These are phyloP conservation scores for Metschnikowia dekortorum DNA, from an alignment of 805 yeast species.

Conservation along the genomic window DNA sequence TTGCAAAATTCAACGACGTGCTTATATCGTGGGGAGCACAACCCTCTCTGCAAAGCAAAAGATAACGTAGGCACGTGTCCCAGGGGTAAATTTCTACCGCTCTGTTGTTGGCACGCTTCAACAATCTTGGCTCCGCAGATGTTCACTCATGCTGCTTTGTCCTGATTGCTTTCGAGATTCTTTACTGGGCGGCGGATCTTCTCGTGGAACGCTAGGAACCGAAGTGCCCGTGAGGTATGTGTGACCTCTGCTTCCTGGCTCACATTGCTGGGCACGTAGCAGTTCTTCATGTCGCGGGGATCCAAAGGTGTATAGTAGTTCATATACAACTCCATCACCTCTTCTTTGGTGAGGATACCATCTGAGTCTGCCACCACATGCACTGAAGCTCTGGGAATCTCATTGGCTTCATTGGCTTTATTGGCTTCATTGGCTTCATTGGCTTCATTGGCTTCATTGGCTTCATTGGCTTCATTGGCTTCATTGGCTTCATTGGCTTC, in stretches of 20 bases:
- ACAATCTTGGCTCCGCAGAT: too few species aligned
- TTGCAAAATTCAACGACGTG: too few species aligned
- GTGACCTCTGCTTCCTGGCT: background rate
- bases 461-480: too few species aligned
- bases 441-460: too few species aligned
- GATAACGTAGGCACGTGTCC: too few species aligned
- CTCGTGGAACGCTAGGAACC: background rate
- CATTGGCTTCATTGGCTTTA: background rate
- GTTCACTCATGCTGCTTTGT: too few species aligned
- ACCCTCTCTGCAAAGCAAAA: too few species aligned
- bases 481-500: too few species aligned
- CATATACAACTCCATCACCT: constrained; percentile 39
- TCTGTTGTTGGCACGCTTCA: too few species aligned
- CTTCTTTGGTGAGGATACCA: constrained; percentile 38
- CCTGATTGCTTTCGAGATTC: background rate
- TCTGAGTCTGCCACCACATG: constrained; percentile 17
- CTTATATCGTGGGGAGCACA: too few species aligned
- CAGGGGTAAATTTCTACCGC: too few species aligned
- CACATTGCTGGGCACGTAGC: constrained; percentile 1
- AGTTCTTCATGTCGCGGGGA: constrained; percentile 3
- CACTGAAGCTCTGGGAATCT: background rate
- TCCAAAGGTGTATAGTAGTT: constrained; percentile 29
- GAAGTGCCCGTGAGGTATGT: background rate
- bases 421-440: too few species aligned
- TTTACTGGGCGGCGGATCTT: background rate